phyloP scores from a whole-genome alignment of 345 rosid species.

The Microcos paniculata region DNA sequence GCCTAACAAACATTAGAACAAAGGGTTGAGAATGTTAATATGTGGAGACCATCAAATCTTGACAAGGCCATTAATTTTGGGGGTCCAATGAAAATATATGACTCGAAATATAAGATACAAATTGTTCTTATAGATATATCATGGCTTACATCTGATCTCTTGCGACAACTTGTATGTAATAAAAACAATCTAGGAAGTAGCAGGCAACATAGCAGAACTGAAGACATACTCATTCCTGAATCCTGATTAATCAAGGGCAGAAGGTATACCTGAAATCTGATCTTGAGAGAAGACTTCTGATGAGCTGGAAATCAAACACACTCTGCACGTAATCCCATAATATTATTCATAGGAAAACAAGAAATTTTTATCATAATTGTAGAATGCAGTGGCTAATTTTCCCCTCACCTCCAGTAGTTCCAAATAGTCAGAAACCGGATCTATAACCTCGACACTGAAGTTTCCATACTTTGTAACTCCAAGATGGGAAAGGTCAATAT shows the following conservation, averaged over 20 bases:
- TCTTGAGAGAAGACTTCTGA: slow-evolving; percentile 68
- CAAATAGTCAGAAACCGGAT: slow-evolving; percentile 87
- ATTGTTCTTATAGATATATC: background rate
- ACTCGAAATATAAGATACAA: background rate
- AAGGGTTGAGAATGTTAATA: background rate
- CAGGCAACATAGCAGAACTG: background rate
- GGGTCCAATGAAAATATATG: background rate
- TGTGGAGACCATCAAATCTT: background rate
- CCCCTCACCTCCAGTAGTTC: slow-evolving; percentile 85
- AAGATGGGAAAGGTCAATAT: slow-evolving; percentile 67
- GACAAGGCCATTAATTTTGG: background rate
- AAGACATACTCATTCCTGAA: slow-evolving; percentile 1
- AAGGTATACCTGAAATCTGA: slow-evolving; percentile 69
- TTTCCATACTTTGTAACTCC: slow-evolving; percentile 66
- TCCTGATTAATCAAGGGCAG: slow-evolving; percentile 14
- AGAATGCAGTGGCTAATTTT: background rate
- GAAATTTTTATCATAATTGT: slow-evolving; percentile 11
- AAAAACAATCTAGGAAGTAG: background rate
- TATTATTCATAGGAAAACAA: slow-evolving; percentile 21
- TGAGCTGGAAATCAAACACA: slow-evolving; percentile 86
- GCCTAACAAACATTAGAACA: background rate
- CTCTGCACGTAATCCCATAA: slow-evolving; percentile 50
- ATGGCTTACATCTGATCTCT: background rate
- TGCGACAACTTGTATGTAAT: background rate
- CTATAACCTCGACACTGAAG: slow-evolving; percentile 81